A percentile compares a stretch with the other conserved stretches of the same genome.
Evolutionary conservation across 2,329 filamentous ascomycete genomes (phyloP).

Genomic region (Sporothrix pseudoabietina): DNA sequence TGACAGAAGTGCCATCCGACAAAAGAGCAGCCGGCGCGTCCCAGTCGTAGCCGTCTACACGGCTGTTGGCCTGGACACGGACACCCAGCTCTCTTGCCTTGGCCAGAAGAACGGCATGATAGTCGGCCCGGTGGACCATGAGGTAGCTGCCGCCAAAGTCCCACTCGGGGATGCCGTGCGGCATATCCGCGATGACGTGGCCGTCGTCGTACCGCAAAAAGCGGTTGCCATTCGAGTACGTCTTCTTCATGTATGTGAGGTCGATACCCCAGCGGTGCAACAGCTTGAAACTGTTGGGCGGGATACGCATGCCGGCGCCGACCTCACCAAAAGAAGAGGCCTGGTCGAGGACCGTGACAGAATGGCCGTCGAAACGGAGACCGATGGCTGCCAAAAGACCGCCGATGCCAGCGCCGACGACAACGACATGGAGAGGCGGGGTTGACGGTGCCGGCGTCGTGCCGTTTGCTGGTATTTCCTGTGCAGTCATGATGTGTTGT

Average conservation of each 20-base stretch:
- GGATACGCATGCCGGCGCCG: slow-evolving; percentile 35
- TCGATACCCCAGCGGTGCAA: slow-evolving; percentile 39
- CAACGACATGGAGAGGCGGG: slow-evolving; percentile 27
- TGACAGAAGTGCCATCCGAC: slow-evolving; percentile 35
- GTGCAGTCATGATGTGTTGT: slow-evolving; percentile 15
- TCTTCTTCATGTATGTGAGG: slow-evolving; percentile 18
- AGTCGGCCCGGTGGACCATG: slow-evolving; percentile 43
- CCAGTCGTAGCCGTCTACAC: slow-evolving; percentile 38
- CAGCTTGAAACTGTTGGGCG: slow-evolving; percentile 41
- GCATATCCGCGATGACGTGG: slow-evolving; percentile 19
- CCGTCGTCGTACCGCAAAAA: slow-evolving; percentile 27
- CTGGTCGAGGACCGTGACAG: slow-evolving; percentile 31
- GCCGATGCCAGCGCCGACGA: slow-evolving; percentile 34
- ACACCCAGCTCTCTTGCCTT: slow-evolving; percentile 37
- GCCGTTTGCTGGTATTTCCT: background rate
- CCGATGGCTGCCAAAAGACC: slow-evolving; percentile 31
- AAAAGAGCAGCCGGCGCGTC: slow-evolving; percentile 33
- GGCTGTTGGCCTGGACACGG: slow-evolving; percentile 34
- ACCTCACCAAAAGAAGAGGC: slow-evolving; percentile 32
- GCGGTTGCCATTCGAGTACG: slow-evolving; percentile 26
- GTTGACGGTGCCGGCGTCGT: background rate
- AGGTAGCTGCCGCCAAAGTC: slow-evolving; percentile 42
- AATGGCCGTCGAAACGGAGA: slow-evolving; percentile 27
- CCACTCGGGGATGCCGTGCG: slow-evolving; percentile 36
- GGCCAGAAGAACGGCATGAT: slow-evolving; percentile 40